These are phyloP conservation scores for Salvia splendens DNA, from an alignment of 257 asterid species.

Conservation along the genomic window DNA sequence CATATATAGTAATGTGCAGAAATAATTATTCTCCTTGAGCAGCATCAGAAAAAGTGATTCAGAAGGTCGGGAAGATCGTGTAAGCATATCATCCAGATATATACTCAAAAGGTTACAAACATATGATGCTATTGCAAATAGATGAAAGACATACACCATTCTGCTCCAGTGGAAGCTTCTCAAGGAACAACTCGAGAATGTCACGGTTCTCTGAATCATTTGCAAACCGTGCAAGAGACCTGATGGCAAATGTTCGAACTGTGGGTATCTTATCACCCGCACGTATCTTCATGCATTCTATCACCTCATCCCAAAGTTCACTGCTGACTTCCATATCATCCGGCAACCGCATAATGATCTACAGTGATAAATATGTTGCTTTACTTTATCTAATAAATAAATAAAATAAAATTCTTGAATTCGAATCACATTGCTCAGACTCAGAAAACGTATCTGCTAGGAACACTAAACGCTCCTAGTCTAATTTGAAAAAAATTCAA, in stretches of 20 bases:
- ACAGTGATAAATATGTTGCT: constrained; percentile 15
- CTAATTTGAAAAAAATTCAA: neutral
- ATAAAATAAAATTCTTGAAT: neutral
- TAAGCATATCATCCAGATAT: constrained; percentile 14
- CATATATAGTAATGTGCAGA: neutral
- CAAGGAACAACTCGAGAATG: constrained; percentile 73
- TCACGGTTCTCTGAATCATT: constrained; percentile 75
- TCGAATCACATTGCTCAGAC: neutral
- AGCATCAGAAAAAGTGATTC: neutral
- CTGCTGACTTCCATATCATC: constrained; percentile 90
- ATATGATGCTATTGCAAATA: constrained; percentile 7
- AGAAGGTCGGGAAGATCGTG: neutral
- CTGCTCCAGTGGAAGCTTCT: constrained; percentile 72
- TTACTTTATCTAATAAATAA: neutral
- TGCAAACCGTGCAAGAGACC: constrained; percentile 88
- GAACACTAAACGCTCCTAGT: constrained; percentile 9
- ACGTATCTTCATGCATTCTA: constrained; percentile 72
- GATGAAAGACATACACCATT: constrained; percentile 53
- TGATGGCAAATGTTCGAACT: constrained; percentile 79
- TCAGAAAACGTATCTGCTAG: neutral
- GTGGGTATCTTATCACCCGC: constrained; percentile 74
- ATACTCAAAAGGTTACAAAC: constrained; percentile 3
- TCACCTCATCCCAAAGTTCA: constrained; percentile 94
- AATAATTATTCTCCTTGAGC: constrained; percentile 3
- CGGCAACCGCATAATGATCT: constrained; percentile 92